Evolutionary conservation across 768 basidiomycete genomes (phyloP), one percentile per base, ranked within the genome.

Genomic region (Amanita rimosa): DNA sequence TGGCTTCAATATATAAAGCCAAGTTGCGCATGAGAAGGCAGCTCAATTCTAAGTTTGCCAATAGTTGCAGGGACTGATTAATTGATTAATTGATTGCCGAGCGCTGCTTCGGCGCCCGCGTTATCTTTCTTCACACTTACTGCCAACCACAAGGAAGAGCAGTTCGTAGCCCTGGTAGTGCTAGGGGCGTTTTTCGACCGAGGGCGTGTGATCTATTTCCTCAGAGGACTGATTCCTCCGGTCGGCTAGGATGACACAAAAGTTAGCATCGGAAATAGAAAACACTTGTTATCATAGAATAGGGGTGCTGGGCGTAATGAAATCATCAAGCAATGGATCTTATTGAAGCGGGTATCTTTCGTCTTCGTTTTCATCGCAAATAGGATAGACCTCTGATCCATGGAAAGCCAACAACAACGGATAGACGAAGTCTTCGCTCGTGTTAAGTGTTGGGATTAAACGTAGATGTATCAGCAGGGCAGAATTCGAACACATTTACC

Each of bases 401-500:
- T 5, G n/a, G 8, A 21, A 39, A 6, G 10, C 38, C 10, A 19
- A 2, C 19, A 21, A 5, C 17, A 31, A 13, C 31, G 10, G 17
- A 19, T 39, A 10, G 17, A 17, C 19, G 37, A 17, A 8, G 11
- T n/a, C 38, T 10, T 39, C 17, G 11, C 10, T 21, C 38, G 9
- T 21, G 21, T 21, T 9, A 39, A 11, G 17, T 2, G n/a, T 6
- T n/a, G 36, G 6, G 16, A 16, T 8, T 37, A 19, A 10, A 39
- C 17, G 21, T 17, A 27, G 10, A 29, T 27, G 19, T 45, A 37
- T 68, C 57, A 74, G 55, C 70, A 72, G 14, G 83, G 76, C 34
- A 74, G 55, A 11, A 79, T 62, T 6, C 71, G 62, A 34, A 88
- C 68, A n/a, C 56, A 60, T 2, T 69, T 64, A 5, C 72, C 78